Evolutionary conservation across 2,329 filamentous ascomycete genomes (phyloP), one percentile per base, ranked within the genome.

Genomic region (Fulvia fulva): DNA sequence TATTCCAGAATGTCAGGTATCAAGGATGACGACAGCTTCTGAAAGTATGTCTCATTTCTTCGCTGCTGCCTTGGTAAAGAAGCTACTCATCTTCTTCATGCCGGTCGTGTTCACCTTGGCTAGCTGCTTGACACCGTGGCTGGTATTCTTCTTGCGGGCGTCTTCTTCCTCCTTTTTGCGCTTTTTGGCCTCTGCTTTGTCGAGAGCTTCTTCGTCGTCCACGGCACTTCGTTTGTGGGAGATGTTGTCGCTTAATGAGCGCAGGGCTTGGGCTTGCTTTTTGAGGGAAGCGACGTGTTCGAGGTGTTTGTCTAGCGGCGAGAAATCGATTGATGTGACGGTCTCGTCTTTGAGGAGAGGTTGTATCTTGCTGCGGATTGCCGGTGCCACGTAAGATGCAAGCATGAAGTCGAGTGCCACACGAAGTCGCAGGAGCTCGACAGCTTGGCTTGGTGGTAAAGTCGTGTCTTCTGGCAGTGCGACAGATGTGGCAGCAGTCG

Each of bases 71-170:
- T 93, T 95, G 60, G 85, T 85, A 74, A 99, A 99, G 76, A 99
- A 99, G 61, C 87, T 84, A 71, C 90, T 96, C 83, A 99, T 83
- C 79, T 97, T 99, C 82, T 89, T 94, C 94, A 99, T 99, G 1
- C 94, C 94, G 22, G 77, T 84, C 0, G 88, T 92, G 75, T 97
- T 89, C 50, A 92, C 93, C 77, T 97, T 99, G 73, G 89, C 89
- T 69, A 99, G 73, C 50, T 92, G 83, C 71, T 86, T 87, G 1
- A 97, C 85, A 0, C 85, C 92, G 26, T 86, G 81, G 62, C 89
- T 94, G 75, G 90, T 83, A 2, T 83, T 84, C 76, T 95, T 92
- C 75, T 87, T 92, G 73, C 85, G 87, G 77, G 87, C 89, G 59
- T 96, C 92, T 59, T 96, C 92, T 61, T 96, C 93, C 52, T 96